These are phyloP conservation scores for Craterostigma plantagineum DNA, from an alignment of 257 asterid genomes.

Conservation along the genomic window DNA sequence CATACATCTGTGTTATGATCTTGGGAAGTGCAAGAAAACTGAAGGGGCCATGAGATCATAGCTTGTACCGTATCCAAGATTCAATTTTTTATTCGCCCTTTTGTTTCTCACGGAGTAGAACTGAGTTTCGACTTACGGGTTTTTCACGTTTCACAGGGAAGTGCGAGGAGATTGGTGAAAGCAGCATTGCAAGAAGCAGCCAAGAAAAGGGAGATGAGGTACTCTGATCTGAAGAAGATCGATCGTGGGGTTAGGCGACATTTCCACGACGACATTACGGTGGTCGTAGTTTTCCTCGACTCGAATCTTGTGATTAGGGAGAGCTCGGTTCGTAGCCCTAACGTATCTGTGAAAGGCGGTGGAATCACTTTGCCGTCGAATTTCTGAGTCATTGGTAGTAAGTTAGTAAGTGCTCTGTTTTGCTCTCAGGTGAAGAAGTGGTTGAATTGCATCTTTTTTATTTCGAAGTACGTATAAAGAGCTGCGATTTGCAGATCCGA, in stretches of 20 bases:
- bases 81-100: background rate
- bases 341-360: slow-evolving; percentile 7
- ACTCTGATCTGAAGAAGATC: slow-evolving; percentile 5
- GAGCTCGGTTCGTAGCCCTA: slow-evolving; percentile 3
- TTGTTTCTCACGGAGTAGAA: background rate
- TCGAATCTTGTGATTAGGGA: slow-evolving; percentile 2
- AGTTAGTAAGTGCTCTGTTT: too few relatives aligned
- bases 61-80: background rate
- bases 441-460: too few relatives aligned
- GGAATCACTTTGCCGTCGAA: slow-evolving; percentile 17
- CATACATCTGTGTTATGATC: too few relatives aligned
- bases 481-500: too few relatives aligned
- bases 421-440: too few relatives aligned
- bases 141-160: background rate
- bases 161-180: slow-evolving; percentile 7
- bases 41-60: too few relatives aligned
- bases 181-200: slow-evolving; percentile 6
- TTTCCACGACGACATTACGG: slow-evolving; percentile 7
- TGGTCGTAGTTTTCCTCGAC: slow-evolving; percentile 4
- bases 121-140: background rate
- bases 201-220: slow-evolving; percentile 9
- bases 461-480: too few relatives aligned
- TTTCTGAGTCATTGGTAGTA: background rate
- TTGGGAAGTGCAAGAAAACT: too few relatives aligned
- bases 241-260: slow-evolving; percentile 7